phyloP scores from a whole-genome alignment of 2,329 filamentous ascomycete species.

The Claviceps paspali region DNA sequence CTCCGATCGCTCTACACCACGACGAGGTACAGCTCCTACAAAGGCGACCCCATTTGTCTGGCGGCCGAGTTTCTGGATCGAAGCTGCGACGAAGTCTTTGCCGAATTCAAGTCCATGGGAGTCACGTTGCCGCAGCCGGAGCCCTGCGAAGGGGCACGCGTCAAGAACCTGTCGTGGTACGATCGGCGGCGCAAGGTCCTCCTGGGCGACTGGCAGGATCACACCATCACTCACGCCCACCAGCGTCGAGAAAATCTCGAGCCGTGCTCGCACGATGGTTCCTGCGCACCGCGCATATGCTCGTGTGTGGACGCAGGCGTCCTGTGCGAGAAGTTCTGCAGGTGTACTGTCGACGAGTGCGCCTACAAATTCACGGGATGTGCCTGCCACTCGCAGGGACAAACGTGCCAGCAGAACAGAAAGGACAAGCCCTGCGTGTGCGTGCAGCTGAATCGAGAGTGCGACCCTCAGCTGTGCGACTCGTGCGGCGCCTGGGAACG shows the following conservation, averaged over 20 bases:
- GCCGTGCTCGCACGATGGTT: slow-evolving; percentile 54
- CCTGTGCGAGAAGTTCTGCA: slow-evolving; percentile 60
- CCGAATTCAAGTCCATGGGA: slow-evolving; percentile 13
- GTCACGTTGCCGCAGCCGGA: slow-evolving; percentile 12
- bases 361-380: slow-evolving; percentile 52
- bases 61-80: slow-evolving; percentile 34
- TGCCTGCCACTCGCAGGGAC: slow-evolving; percentile 45
- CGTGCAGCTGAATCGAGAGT: slow-evolving; percentile 58
- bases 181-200: slow-evolving; percentile 40
- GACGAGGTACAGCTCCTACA: slow-evolving; percentile 24
- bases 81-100: slow-evolving; percentile 35
- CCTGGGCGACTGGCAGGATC: slow-evolving; percentile 38
- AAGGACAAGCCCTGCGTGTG: slow-evolving; percentile 54
- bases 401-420: slow-evolving; percentile 39
- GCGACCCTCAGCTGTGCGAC: slow-evolving; percentile 60
- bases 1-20: slow-evolving; percentile 32
- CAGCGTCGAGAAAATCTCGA: slow-evolving; percentile 42
- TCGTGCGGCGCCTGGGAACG: slow-evolving; percentile 54
- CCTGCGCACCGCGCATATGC: slow-evolving; percentile 46
- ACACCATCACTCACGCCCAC: slow-evolving; percentile 38
- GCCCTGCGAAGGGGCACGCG: slow-evolving; percentile 17
- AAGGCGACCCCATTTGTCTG: slow-evolving; percentile 30
- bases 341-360: slow-evolving; percentile 43
- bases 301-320: slow-evolving; percentile 45
- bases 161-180: slow-evolving; percentile 37